Evolutionary conservation across 2,329 filamentous ascomycete species (phyloP).

Genomic region (Nigrospora sphaerica): DNA sequence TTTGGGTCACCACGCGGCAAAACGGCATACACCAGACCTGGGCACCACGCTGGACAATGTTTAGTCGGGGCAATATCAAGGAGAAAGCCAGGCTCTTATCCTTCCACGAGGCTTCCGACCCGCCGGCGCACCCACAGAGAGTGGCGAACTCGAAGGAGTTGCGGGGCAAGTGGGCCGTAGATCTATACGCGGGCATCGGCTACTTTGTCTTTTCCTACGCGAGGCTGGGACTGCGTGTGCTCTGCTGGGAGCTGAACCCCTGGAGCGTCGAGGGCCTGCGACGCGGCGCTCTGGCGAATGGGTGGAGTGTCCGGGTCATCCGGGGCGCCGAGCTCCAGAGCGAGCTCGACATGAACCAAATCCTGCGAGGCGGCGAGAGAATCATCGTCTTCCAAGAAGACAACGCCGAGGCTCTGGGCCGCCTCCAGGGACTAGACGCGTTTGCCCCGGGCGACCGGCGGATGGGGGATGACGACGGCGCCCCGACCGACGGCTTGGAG

Average conservation of each 20-base stretch:
- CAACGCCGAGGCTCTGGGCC: constrained; percentile 46
- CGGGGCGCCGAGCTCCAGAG: constrained; percentile 27
- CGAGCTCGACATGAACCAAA: constrained; percentile 23
- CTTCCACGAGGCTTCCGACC: constrained; percentile 33
- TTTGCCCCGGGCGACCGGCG: constrained; percentile 3
- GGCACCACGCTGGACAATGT: constrained; percentile 91
- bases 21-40: constrained; percentile 78
- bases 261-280: constrained; percentile 80
- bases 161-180: constrained; percentile 49
- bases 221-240: constrained; percentile 61
- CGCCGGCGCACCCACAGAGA: constrained; percentile 1
- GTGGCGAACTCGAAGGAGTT: constrained; percentile 5
- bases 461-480: constrained; percentile 8
- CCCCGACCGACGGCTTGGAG: constrained; percentile 27
- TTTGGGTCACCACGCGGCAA: constrained; percentile 76
- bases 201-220: constrained; percentile 89
- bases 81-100: constrained; percentile 74
- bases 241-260: constrained; percentile 87
- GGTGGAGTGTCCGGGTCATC: constrained; percentile 55
- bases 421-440: constrained; percentile 29
- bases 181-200: constrained; percentile 88
- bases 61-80: constrained; percentile 80
- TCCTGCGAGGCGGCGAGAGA: constrained; percentile 36
- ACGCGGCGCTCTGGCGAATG: constrained; percentile 64
- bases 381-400: constrained; percentile 65